Evolutionary conservation across 2,329 filamentous ascomycete species (phyloP).

Genomic region (Helotiales sp.): DNA sequence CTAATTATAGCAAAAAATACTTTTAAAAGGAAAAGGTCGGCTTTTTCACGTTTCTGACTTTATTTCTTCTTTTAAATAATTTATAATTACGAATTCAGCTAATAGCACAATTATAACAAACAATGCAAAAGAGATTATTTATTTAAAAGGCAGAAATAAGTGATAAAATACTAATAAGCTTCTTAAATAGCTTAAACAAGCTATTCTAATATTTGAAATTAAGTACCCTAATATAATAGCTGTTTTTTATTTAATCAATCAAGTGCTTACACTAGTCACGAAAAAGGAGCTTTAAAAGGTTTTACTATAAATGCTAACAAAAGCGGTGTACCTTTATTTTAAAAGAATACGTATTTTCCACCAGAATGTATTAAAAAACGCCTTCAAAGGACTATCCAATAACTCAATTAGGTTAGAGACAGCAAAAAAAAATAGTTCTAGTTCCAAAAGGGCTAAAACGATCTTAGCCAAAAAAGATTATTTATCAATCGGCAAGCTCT

Average conservation of each 20-base stretch:
- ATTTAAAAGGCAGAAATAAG: neutral
- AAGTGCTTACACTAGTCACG: neutral
- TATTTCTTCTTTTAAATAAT: neutral
- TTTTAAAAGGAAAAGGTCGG: neutral
- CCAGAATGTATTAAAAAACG: too few relatives aligned
- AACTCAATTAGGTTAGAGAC: too few relatives aligned
- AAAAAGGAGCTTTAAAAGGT: neutral
- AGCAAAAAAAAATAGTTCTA: too few relatives aligned
- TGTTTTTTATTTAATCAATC: neutral
- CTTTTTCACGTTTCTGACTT: neutral
- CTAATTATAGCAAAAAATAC: neutral
- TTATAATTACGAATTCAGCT: neutral
- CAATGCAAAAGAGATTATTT: neutral
- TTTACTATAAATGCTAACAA: too few relatives aligned
- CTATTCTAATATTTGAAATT: neutral
- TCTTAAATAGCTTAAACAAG: neutral
- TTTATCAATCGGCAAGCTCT: too few relatives aligned
- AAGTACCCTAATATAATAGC: neutral
- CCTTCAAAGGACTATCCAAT: too few relatives aligned
- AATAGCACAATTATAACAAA: too few relatives aligned
- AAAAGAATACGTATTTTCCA: too few relatives aligned
- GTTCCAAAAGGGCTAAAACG: too few relatives aligned
- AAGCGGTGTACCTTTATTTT: too few relatives aligned
- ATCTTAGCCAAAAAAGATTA: too few relatives aligned
- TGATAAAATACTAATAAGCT: neutral